Evolutionary conservation across 306 rosid species (phyloP).

Genomic region (Quercus ilex): DNA sequence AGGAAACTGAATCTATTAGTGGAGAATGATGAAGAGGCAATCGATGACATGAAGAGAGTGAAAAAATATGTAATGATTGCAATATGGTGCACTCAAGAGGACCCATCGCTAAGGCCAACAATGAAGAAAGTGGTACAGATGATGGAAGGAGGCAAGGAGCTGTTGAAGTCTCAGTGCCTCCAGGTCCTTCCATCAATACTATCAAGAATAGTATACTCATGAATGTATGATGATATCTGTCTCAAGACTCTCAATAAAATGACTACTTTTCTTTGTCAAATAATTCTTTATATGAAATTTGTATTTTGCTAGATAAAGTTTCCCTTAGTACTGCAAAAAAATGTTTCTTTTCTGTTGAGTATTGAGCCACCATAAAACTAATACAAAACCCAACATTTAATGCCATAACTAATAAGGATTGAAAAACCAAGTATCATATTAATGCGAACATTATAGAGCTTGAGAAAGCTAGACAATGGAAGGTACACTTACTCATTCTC

Average conservation of each 20-base stretch:
- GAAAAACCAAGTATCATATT: too few species aligned
- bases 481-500: conserved; percentile 33
- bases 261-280: too few species aligned
- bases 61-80: conserved; percentile 32
- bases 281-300: too few species aligned
- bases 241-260: too few species aligned
- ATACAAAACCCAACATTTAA: too few species aligned
- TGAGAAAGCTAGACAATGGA: conserved; percentile 95
- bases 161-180: conserved; percentile 20
- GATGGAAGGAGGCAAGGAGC: conserved; percentile 44
- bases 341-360: too few species aligned
- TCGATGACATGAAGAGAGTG: conserved; percentile 13
- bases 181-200: not conserved
- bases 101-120: conserved; percentile 34
- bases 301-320: too few species aligned
- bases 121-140: conserved; percentile 34
- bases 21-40: conserved; percentile 10
- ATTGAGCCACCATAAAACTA: too few species aligned
- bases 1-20: conserved; percentile 5
- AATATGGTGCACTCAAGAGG: conserved; percentile 41
- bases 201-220: too few species aligned
- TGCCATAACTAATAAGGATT: too few species aligned
- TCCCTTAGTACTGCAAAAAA: too few species aligned
- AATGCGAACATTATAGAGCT: conserved; percentile 82
- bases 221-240: too few species aligned